Evolutionary conservation across 106 monocot genomes (phyloP).

Genomic region (Allium fistulosum): DNA sequence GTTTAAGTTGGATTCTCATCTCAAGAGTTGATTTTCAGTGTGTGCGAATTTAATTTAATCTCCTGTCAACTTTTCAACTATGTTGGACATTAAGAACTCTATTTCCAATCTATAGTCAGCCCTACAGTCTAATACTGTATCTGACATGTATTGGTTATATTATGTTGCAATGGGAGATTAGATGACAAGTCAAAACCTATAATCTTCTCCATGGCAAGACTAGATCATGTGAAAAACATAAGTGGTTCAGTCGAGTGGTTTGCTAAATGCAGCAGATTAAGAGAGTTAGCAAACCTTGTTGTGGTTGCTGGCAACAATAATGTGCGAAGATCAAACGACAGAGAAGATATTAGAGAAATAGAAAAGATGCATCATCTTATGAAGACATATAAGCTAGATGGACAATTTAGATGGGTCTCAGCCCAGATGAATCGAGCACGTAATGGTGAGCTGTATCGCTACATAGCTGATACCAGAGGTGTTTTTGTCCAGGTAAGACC

Average conservation of each 20-base stretch:
- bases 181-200: conserved; percentile 82
- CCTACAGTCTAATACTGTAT: too few relatives aligned
- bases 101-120: too few relatives aligned
- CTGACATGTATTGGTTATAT: background rate
- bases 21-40: too few relatives aligned
- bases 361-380: conserved; percentile 88
- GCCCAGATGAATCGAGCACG: conserved; percentile 69
- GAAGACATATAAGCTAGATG: conserved; percentile 57
- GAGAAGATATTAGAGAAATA: conserved; percentile 90
- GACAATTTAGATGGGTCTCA: conserved; percentile 94
- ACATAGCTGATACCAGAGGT: conserved; percentile 82
- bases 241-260: conserved; percentile 73
- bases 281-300: conserved; percentile 69
- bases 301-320: conserved; percentile 79
- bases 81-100: background rate
- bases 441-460: conserved; percentile 78
- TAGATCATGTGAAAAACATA: conserved; percentile 94
- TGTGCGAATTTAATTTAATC: background rate
- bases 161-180: conserved; percentile 58
- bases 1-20: too few relatives aligned
- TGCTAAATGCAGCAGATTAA: conserved; percentile 38
- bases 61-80: background rate
- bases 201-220: conserved; percentile 98
- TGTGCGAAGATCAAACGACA: conserved; percentile 65
- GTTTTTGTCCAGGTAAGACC: conserved; percentile 75